Evolutionary conservation across 169 alveolate species (phyloP), one percentile per base, ranked within the genome.

Genomic region (Plasmodium falciparum): DNA sequence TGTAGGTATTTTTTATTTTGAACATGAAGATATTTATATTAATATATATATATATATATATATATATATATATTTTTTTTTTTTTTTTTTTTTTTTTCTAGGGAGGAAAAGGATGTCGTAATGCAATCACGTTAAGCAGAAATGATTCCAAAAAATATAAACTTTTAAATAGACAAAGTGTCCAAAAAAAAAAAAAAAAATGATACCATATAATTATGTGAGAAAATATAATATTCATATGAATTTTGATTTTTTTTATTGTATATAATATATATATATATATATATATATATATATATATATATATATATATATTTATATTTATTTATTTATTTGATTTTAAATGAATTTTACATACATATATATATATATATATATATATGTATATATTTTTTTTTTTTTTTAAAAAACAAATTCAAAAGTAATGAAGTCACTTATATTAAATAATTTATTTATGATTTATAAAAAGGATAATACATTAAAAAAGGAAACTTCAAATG

Each of bases 61-160:
- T 24, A 24, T 24, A 24, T 24, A 24, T n/a, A n/a, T n/a, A n/a
- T n/a, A n/a, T n/a, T n/a, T n/a, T n/a, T n/a, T n/a, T n/a, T n/a
- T n/a, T n/a, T n/a, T n/a, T n/a, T n/a, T n/a, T n/a, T n/a, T n/a
- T 24, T 24, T 58, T 20, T 22, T 39, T 65, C 50, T n/a, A 92
- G 86, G 95, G 95, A 20, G 95, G 95, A 20, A 92, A 92, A 76
- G 95, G 95, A 24, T 92, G 95, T 45, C 89, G 95, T 52, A 92
- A 92, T 54, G 93, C 95, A 73, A 26, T 92, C 22, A 67, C 95
- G 69, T 61, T 92, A 65, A 92, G 95, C 65, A 92, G 49, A 39
- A 80, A 85, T 50, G 95, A 92, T 67, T 88, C 93, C 39, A 86
- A 89, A 26, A 92, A 92, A 56, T 78, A 69, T 12, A 92, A 92